These are phyloP conservation scores for Ganoderma meredithae DNA, from an alignment of 1,284 basidiomycete species.

Conservation along the genomic window DNA sequence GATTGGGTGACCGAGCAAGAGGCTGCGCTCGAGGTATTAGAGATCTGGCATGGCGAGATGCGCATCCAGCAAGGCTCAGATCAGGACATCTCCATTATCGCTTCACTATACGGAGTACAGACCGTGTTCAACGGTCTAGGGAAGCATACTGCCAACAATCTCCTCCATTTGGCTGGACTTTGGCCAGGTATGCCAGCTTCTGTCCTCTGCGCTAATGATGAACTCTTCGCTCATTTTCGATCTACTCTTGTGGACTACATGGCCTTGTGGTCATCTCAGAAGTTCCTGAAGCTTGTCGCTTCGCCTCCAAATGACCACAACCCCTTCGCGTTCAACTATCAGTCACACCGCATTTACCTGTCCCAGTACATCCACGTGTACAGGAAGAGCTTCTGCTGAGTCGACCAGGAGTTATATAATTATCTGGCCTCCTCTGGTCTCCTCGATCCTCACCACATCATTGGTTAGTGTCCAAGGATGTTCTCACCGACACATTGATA, in stretches of 20 bases:
- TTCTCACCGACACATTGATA: neutral
- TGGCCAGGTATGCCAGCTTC: neutral
- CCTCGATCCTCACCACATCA: neutral
- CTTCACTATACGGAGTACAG: neutral
- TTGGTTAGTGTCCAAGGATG: too few species aligned
- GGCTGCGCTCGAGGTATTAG: neutral
- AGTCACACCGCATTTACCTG: neutral
- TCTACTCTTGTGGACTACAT: neutral
- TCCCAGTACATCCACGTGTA: neutral
- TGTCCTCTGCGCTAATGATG: neutral
- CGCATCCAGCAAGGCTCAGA: neutral
- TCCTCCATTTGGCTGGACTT: neutral
- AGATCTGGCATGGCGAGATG: neutral
- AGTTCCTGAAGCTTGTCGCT: neutral
- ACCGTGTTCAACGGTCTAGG: neutral
- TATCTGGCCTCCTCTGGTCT: neutral
- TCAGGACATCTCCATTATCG: neutral
- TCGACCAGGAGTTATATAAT: neutral
- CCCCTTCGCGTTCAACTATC: neutral
- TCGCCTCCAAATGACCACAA: neutral
- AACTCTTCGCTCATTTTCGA: neutral
- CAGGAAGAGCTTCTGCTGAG: neutral
- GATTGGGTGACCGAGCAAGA: neutral
- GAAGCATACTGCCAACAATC: neutral
- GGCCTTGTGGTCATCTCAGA: neutral